phyloP scores from a whole-genome alignment of 2,329 filamentous ascomycete species.

The Colletotrichum filicis region DNA sequence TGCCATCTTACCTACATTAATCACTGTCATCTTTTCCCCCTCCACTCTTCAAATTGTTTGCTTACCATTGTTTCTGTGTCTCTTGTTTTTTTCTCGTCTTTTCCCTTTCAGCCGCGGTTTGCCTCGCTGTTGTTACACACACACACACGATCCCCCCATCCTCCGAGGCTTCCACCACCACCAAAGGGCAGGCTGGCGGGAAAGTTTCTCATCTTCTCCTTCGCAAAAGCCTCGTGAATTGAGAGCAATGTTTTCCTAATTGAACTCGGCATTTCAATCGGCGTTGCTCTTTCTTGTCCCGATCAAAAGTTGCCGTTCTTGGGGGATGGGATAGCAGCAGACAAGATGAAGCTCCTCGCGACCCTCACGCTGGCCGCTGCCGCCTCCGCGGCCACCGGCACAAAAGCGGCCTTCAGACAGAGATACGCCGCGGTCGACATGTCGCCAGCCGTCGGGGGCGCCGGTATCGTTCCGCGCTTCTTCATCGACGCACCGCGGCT shows the following conservation, averaged over 20 bases:
- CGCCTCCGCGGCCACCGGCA: background rate
- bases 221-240: background rate
- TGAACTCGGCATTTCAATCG: too few relatives aligned
- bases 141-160: background rate
- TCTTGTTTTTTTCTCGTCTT: conserved; percentile 1
- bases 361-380: conserved; percentile 1
- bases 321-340: background rate
- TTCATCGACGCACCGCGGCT: conserved; percentile 30
- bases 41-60: background rate
- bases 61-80: background rate
- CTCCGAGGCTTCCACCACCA: background rate
- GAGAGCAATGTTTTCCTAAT: too few relatives aligned
- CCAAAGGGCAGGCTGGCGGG: too few relatives aligned
- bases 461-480: conserved; percentile 29
- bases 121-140: background rate
- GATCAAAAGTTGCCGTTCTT: background rate
- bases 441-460: conserved; percentile 5
- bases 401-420: conserved; percentile 13
- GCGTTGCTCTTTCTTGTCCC: background rate
- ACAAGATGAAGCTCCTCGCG: background rate
- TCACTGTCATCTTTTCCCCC: background rate
- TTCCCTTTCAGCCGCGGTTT: conserved; percentile 6
- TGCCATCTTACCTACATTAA: background rate
- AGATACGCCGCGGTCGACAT: conserved; percentile 33
- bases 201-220: background rate